phyloP scores from a whole-genome alignment of 2,329 filamentous ascomycete species.

The Sporothrix phasma region DNA sequence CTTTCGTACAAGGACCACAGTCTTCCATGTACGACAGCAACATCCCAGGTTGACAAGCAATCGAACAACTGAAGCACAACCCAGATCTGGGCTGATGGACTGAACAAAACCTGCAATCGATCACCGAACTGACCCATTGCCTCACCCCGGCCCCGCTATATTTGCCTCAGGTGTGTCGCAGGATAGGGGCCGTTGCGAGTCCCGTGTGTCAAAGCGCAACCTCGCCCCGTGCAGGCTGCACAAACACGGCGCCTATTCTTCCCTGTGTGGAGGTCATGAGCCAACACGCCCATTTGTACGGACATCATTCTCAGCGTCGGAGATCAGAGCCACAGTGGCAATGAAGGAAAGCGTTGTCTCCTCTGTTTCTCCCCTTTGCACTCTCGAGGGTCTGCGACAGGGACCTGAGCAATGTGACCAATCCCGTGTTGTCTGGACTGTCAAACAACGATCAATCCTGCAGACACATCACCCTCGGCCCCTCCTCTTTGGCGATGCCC shows the following conservation, averaged over 20 bases:
- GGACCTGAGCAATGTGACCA: slow-evolving; percentile 25
- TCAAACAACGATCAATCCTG: slow-evolving; percentile 27
- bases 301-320: not conserved
- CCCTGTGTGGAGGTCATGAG: not conserved
- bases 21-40: too few species aligned
- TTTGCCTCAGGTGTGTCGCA: slow-evolving; percentile 41
- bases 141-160: not conserved
- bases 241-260: not conserved
- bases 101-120: not conserved
- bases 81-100: too few species aligned
- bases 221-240: not conserved
- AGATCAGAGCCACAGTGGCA: not conserved
- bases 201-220: slow-evolving; percentile 19
- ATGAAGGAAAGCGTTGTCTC: too few species aligned
- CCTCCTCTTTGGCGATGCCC: not conserved
- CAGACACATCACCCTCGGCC: not conserved
- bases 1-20: too few species aligned
- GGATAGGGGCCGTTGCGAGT: slow-evolving; percentile 27
- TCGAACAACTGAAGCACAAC: not conserved
- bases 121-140: not conserved
- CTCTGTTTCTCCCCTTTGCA: not conserved
- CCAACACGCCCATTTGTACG: not conserved
- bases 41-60: too few species aligned
- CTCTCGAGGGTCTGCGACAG: not conserved
- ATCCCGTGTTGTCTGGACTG: slow-evolving; percentile 21